Conservation (phyloP, 164 flowering plant species). For the Buxus sempervirens region DNA sequence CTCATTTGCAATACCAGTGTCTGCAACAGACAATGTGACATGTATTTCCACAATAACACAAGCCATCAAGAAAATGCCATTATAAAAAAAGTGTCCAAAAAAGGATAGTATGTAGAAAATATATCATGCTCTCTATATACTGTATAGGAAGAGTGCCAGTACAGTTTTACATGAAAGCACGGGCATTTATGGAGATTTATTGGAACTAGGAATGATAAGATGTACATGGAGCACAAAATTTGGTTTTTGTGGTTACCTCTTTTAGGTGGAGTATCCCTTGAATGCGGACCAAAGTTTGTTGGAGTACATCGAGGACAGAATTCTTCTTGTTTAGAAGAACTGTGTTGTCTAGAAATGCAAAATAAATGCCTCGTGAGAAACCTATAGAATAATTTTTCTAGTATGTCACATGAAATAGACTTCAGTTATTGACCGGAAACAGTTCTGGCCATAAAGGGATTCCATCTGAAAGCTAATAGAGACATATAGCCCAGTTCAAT, state of each 20-base stretch:
- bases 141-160: not conserved
- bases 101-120: not conserved
- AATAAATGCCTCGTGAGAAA: not conserved
- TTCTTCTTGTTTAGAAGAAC: constrained; percentile 54
- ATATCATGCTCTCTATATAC: not conserved
- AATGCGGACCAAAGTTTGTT: constrained; percentile 71
- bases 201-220: not conserved
- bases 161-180: not conserved
- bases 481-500: too few relatives aligned
- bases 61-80: not conserved
- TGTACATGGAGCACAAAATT: not conserved
- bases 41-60: not conserved
- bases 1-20: constrained; percentile 96
- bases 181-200: too few relatives aligned
- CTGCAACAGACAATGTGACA: constrained; percentile 27
- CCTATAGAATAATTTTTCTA: not conserved
- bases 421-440: not conserved
- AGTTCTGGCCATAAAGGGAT: not conserved
- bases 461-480: not conserved
- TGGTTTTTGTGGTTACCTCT: constrained; percentile 51
- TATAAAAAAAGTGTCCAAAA: not conserved
- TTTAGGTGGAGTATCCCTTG: constrained; percentile 92
- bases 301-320: constrained; percentile 76
- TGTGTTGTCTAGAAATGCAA: constrained; percentile 41
- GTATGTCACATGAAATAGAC: not conserved